Evolutionary conservation across 2,329 filamentous ascomycete species (phyloP).

Genomic region (Pseudogymnoascus sp.): DNA sequence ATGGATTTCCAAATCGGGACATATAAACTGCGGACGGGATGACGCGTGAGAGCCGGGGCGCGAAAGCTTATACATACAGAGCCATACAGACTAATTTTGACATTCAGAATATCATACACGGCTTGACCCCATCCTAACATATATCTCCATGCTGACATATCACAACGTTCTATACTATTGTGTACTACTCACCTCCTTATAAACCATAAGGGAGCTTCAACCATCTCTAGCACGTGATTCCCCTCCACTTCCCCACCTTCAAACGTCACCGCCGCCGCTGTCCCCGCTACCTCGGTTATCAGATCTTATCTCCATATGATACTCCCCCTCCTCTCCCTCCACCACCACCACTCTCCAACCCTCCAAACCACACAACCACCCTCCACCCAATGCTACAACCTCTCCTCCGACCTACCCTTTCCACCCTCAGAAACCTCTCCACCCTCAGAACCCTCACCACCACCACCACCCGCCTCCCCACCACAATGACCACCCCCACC

Average conservation of each 20-base stretch:
- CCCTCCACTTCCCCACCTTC: neutral
- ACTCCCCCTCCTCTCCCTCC: neutral
- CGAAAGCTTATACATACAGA: neutral
- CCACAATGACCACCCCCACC: neutral
- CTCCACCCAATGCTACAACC: neutral
- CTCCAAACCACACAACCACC: neutral
- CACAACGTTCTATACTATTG: neutral
- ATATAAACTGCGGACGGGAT: neutral
- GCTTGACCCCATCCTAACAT: no score
- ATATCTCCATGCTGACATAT: neutral
- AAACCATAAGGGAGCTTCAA: neutral
- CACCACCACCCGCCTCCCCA: neutral
- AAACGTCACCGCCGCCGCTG: neutral
- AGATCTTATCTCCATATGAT: neutral
- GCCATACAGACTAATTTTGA: neutral
- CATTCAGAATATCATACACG: neutral
- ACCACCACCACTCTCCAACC: neutral
- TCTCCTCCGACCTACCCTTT: neutral
- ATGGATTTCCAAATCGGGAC: neutral
- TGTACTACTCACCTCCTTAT: neutral
- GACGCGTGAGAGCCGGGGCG: neutral
- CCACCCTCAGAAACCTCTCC: neutral
- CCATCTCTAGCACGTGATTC: neutral
- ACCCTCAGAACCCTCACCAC: neutral
- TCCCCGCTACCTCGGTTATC: neutral